Evolutionary conservation across 2,329 filamentous ascomycete genomes (phyloP), one percentile per base, ranked within the genome.

Genomic region (Monilinia aucupariae): DNA sequence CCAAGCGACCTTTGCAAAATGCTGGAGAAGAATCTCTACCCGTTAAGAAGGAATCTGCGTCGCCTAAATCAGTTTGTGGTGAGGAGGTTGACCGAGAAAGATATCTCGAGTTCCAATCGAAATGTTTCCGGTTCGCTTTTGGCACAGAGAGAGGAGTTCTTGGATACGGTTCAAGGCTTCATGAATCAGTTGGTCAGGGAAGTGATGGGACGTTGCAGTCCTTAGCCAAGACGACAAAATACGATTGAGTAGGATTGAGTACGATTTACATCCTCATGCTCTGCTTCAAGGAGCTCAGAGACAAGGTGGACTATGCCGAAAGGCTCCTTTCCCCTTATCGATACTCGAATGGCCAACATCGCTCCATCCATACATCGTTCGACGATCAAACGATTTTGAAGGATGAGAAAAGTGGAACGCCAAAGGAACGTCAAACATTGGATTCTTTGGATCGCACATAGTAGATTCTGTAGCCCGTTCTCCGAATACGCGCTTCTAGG

Each of bases 161-260:
- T 62, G 43, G 25, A 62, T 39, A 62, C 60, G 13, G 52, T 62
- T 41, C 60, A 58, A 13, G 27, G 20, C 0, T 62, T 62, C n/a
- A 50, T 62, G 52, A 56, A 62, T 27, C 60, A 58, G n/a, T 50
- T 62, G 15, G 52, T 48, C 2, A 62, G 45, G 45, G 60, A 62
- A 20, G 52, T 49, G 27, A 58, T 41, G 52, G 54, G 37, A 20
- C 60, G 45, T 13, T 51, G 52, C 10, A 34, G 30, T 58, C 17
- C 53, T 30, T 52, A 41, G 60, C 52, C 52, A 43, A 58, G 41
- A 45, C 20, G 25, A 50, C 25, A 15, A n/a, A n/a, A n/a, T n/a
- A n/a, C n/a, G n/a, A n/a, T n/a, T n/a, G n/a, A 39, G 37, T 39
- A 17, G 3, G n/a, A 62, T 41, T 25, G 48, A 30, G 27, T 49